Base-by-base conservation (phyloP, 2,329 filamentous ascomycete species). In the Fusarium nanum region DNA sequence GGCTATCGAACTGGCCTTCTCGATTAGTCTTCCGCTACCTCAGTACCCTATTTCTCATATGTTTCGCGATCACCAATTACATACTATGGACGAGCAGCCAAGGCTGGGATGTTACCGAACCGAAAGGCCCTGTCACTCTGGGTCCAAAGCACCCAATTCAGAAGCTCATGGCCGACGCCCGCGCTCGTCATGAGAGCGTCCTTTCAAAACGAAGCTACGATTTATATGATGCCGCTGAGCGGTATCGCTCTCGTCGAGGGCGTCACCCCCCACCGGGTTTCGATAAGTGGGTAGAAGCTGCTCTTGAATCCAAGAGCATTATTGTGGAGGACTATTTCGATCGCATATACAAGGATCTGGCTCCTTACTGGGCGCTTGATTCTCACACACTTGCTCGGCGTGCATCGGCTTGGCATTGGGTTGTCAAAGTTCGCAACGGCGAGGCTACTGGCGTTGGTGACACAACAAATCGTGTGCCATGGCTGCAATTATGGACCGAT, bases 251-350 rank as follows among this genome's bases (percentile, higher is more conserved):
- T 27, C 83, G 84, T 49, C 83, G 88, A 65, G 87, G 87, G 23
- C 83, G 88, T 25, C 87, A 90, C 71, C 89, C 88, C 4, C 89
- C 89, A 6, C 89, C 88, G 1, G 87, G 86, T n/a, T 91, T 91
- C 73, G 83, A 88, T 64, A 79, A 83, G 48, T 91, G 89, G 88
- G 84, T 87, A 70, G 77, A 81, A 32, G 87, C 86, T 59, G 88
- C 88, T 9, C 71, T 78, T 22, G 80, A 85, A 27, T 81, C 81
- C 45, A 79, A 87, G 37, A 84, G 86, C n/a, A 77, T 89, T 58
- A 81, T 90, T 12, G 82, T 91, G 41, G 88, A 91, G 72, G 85
- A 88, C 56, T 91, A 88, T 72, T 91, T 89, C 78, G 86, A 89
- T 73, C 87, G 88, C 63, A 88, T 91, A 60, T 88, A 89, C 79